These are phyloP conservation scores for Kwoniella sp. DNA, from an alignment of 768 basidiomycete genomes.

Conservation along the genomic window DNA sequence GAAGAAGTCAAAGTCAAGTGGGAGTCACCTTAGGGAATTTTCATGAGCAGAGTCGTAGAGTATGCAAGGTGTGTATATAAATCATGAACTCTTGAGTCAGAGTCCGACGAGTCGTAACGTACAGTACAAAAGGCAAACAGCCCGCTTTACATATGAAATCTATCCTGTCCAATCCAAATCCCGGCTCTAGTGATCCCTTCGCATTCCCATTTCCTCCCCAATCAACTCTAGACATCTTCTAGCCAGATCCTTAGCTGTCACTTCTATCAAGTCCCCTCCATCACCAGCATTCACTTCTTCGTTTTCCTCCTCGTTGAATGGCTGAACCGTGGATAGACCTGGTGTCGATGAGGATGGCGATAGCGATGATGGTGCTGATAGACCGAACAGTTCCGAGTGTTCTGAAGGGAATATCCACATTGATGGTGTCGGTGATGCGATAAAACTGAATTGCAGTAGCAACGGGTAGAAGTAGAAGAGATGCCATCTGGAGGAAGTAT, in stretches of 20 bases:
- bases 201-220: conserved; percentile 44
- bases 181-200: neutral
- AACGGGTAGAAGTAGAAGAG: conserved; percentile 84
- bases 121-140: neutral
- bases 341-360: neutral
- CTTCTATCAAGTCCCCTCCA: conserved; percentile 47
- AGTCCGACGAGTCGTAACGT: neutral
- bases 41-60: neutral
- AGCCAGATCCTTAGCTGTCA: conserved; percentile 41
- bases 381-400: conserved; percentile 29
- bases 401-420: conserved; percentile 63
- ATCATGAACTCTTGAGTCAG: too few relatives aligned
- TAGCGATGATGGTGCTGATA: neutral
- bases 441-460: conserved; percentile 76
- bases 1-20: too few relatives aligned
- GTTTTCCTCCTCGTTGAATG: neutral
- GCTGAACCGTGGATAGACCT: neutral
- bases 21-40: too few relatives aligned
- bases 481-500: conserved; percentile 76
- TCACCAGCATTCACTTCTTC: conserved; percentile 39
- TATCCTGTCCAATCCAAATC: neutral
- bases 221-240: conserved; percentile 45
- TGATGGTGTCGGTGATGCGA: conserved; percentile 68
- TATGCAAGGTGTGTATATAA: neutral
- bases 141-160: too few relatives aligned